Evolutionary conservation across 2,329 filamentous ascomycete genomes (phyloP), one percentile per base, ranked within the genome.

Genomic region (Myriosclerotinia curreyana): DNA sequence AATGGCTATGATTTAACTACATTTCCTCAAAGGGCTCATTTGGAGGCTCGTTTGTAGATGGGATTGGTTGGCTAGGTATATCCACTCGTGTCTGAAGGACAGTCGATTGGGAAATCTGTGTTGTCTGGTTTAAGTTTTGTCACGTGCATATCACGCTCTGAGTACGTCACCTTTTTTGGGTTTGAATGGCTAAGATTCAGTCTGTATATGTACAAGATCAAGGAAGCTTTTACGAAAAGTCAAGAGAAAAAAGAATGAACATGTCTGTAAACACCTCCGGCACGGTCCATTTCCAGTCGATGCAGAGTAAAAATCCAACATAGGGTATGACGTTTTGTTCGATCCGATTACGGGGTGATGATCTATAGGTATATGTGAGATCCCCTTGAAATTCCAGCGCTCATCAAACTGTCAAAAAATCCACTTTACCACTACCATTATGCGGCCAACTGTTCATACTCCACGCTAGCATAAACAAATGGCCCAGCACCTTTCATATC

Each of bases 1-100:
- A 71, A 72, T 60, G 69, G 70, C 12, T 75, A 74, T 67, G 72
- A 75, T 67, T 62, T 75, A 63, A 64, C 42, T 44, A 20, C 46
- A 15, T 69, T 69, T 28, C 67, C 69, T 1, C 46, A 52, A 17
- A 9, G 3, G 11, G 22, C 22, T 20, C 58, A 60, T 52, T 31
- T 60, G n/a, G 36, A 60, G 25, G 17, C 11, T 2, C n/a, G 48
- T 0, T 46, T 46, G 28, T 58, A 58, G 42, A 58, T 46, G 8
- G 4, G 14, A 8, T 4, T 17, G 15, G 28, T 7, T 25, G 8
- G 5, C 28, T 5, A 17, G 42, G 28, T 31, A n/a, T n/a, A n/a
- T n/a, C n/a, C n/a, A 31, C 28, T 31, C 28, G 5, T 31, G 5
- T 31, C 28, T 31, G 28, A 6, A 31, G 4, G 28, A 38, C 36